phyloP scores from a whole-genome alignment of 495 filamentous ascomycete species.

The Evansstolkia leycettana region DNA sequence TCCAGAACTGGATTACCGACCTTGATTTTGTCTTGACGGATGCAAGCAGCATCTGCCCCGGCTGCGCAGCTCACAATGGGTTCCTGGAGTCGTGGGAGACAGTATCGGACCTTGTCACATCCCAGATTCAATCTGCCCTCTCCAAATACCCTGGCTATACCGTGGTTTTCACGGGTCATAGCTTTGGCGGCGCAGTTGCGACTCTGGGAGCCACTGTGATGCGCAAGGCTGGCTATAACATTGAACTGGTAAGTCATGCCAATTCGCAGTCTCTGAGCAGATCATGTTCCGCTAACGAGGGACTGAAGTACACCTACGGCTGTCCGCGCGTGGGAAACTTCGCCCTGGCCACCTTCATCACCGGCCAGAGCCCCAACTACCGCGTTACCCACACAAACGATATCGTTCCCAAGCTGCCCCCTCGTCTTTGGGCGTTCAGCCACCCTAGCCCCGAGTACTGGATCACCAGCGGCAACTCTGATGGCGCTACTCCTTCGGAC shows the following conservation, averaged over 20 bases:
- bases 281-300: no score
- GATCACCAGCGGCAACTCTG: conserved; percentile 29
- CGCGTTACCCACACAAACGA: conserved; percentile 59
- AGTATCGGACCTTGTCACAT: conserved; percentile 24
- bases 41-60: conserved; percentile 20
- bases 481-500: conserved; percentile 27
- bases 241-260: conserved; percentile 18
- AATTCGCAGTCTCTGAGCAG: no score
- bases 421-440: conserved; percentile 37
- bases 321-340: conserved; percentile 53
- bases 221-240: conserved; percentile 31
- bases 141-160: conserved; percentile 34
- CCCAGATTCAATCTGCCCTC: conserved; percentile 21
- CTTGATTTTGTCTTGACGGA: conserved; percentile 27
- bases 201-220: conserved; percentile 47
- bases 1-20: conserved; percentile 59
- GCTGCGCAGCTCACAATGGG: conserved; percentile 40
- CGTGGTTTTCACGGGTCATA: conserved; percentile 54
- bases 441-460: conserved; percentile 63
- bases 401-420: conserved; percentile 53
- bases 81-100: conserved; percentile 46
- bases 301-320: conserved; percentile 49
- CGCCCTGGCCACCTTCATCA: conserved; percentile 43
- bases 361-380: conserved; percentile 34
- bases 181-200: conserved; percentile 54